phyloP scores from a whole-genome alignment of 164 flowering plant genomes.

The Echeveria elegans region DNA sequence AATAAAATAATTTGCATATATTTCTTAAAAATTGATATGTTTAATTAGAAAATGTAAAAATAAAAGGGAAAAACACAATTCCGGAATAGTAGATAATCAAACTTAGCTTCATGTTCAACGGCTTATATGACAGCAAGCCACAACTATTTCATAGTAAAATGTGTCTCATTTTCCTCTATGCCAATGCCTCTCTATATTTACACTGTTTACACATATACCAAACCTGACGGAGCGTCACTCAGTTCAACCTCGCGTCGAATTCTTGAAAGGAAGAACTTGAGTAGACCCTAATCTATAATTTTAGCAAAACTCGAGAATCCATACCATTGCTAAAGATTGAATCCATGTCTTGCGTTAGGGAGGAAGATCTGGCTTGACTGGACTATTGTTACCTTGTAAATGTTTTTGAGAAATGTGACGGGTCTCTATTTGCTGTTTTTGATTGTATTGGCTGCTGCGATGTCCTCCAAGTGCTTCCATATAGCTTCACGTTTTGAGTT shows the following conservation, averaged over 20 bases:
- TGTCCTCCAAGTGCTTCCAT: conserved; percentile 3
- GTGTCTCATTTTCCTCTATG: not conserved
- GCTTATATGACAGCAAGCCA: not conserved
- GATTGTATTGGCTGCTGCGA: not conserved
- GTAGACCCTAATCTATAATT: too few species aligned
- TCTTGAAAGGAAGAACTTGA: not conserved
- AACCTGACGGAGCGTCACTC: not conserved
- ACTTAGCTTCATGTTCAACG: not conserved
- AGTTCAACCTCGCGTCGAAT: not conserved
- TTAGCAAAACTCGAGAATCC: not conserved
- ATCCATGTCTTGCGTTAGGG: not conserved
- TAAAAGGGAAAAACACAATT: not conserved
- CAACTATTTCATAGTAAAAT: not conserved
- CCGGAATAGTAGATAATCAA: not conserved
- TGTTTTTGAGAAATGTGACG: not conserved
- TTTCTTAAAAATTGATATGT: too few species aligned
- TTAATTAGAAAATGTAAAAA: too few species aligned
- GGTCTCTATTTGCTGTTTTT: not conserved
- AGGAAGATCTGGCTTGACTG: not conserved
- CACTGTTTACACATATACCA: not conserved
- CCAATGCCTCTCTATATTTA: not conserved
- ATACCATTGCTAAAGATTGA: not conserved
- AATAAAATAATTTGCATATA: too few species aligned
- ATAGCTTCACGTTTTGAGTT: not conserved
- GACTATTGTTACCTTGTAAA: not conserved